Evolutionary conservation across 768 basidiomycete species (phyloP), one percentile per base, ranked within the genome.

Genomic region (Saitozyma sp.): DNA sequence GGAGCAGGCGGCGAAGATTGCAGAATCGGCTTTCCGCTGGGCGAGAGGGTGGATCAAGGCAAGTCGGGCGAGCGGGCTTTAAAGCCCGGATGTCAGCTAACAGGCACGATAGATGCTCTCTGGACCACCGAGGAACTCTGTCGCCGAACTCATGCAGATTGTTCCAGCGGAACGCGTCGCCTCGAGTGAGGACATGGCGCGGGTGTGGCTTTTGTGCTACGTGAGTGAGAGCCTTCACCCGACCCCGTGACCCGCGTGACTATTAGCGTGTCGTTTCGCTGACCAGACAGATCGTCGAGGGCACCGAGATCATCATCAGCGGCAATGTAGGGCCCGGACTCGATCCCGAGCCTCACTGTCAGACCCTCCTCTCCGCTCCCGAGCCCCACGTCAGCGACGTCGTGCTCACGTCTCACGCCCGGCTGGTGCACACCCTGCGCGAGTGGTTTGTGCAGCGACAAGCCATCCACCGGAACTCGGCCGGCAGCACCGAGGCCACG

Each of bases 121-220:
- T 0, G 54, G 45, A 1, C 39, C 64, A n/a, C 54, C 61, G 9
- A 45, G 65, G 38, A 37, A 43, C 14, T 66, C 63, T 10, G 37
- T 68, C 9, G 65, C 67, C 1, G 72, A 62, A 11, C 45, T 58
- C 2, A 46, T 54, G 16, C 63, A 61, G 0, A 42, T 70, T 16
- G 65, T 70, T 6, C 61, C 72, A 0, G 54, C 63, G 9, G 69
- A 71, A 17, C 67, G 72, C n/a, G 42, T 61, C 7, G 61, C 69
- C 16, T 52, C 59, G 14, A 39, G 41, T 3, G 20, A 54, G 38
- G 63, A 74, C n/a, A 66, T 64, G 63, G 67, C 72, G 7, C 58
- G 72, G 8, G 58, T 70, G 5, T 74, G 72, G 69, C 58, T 74
- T 13, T 46, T 74, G 14, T 70, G 69, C 56, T 74, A 68, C 59